phyloP scores from a whole-genome alignment of 495 filamentous ascomycete species.

The Patellaria atrata region DNA sequence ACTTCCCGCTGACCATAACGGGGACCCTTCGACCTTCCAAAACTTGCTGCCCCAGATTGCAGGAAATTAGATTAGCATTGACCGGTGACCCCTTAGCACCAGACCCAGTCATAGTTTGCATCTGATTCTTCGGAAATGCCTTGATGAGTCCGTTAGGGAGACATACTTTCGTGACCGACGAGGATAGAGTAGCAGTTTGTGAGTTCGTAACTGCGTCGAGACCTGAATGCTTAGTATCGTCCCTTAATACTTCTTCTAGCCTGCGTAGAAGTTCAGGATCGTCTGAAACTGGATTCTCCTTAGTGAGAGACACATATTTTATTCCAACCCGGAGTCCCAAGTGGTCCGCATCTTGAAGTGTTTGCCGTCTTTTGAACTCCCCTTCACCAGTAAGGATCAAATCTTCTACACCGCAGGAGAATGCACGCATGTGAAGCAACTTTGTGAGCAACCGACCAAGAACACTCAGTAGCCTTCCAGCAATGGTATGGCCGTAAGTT shows the following conservation, averaged over 20 bases:
- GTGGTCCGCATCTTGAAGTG: conserved; percentile 49
- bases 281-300: conserved; percentile 39
- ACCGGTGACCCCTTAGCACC: conserved; percentile 88
- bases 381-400: conserved; percentile 71
- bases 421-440: conserved; percentile 82
- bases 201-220: conserved; percentile 75
- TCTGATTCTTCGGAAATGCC: conserved; percentile 90
- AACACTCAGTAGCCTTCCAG: conserved; percentile 75
- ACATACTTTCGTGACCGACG: conserved; percentile 61
- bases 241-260: conserved; percentile 78
- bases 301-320: conserved; percentile 81
- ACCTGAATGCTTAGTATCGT: conserved; percentile 76
- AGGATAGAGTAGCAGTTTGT: conserved; percentile 55
- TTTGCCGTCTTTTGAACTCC: conserved; percentile 53
- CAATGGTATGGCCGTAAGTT: conserved; percentile 73
- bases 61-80: conserved; percentile 95
- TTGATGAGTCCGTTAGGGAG: conserved; percentile 75
- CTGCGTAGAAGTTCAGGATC: conserved; percentile 58
- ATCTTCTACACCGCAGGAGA: conserved; percentile 96
- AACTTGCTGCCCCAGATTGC: conserved; percentile 93
- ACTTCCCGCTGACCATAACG: conserved; percentile 95
- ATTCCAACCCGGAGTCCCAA: conserved; percentile 73
- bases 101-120: conserved; percentile 96
- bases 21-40: conserved; percentile 91
- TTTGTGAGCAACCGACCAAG: conserved; percentile 81